These are phyloP conservation scores for Artemisia tridentata DNA, from an alignment of 129 eudicot genomes.

Conservation along the genomic window DNA sequence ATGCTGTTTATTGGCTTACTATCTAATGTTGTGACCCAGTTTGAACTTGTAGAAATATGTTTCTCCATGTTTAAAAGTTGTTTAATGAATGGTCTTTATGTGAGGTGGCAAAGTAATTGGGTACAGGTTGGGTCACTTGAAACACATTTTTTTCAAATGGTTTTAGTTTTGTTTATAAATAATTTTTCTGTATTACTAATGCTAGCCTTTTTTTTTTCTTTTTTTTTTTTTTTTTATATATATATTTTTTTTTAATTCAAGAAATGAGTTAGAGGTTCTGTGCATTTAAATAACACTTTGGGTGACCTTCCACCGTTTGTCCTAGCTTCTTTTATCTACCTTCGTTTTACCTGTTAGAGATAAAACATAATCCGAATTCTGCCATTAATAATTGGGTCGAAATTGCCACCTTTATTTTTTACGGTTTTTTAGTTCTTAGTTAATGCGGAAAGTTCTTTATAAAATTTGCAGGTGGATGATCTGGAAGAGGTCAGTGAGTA, in stretches of 20 bases:
- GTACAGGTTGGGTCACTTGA: neutral
- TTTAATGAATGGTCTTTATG: too few relatives aligned
- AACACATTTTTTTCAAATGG: neutral
- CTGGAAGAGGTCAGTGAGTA: constrained; percentile 92
- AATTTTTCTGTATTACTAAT: too few relatives aligned
- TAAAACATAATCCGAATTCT: neutral
- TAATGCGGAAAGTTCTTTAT: neutral
- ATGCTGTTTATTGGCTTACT: neutral
- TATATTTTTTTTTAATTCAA: neutral
- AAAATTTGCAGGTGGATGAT: constrained; percentile 71
- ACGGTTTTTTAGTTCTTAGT: neutral
- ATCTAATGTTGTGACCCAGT: neutral
- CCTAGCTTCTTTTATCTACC: neutral
- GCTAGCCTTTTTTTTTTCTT: too few relatives aligned
- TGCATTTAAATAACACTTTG: neutral
- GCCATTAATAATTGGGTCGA: neutral
- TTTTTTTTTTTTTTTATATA: neutral
- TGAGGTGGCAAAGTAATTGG: too few relatives aligned
- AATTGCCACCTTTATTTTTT: neutral
- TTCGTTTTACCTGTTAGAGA: neutral
- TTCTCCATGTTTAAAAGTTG: too few relatives aligned
- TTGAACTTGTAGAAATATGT: too few relatives aligned
- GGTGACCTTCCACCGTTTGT: neutral
- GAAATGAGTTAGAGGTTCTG: neutral
- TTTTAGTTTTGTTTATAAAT: neutral